Evolutionary conservation across 164 flowering plant genomes (phyloP).

Genomic region (Euptelea pleiosperma): DNA sequence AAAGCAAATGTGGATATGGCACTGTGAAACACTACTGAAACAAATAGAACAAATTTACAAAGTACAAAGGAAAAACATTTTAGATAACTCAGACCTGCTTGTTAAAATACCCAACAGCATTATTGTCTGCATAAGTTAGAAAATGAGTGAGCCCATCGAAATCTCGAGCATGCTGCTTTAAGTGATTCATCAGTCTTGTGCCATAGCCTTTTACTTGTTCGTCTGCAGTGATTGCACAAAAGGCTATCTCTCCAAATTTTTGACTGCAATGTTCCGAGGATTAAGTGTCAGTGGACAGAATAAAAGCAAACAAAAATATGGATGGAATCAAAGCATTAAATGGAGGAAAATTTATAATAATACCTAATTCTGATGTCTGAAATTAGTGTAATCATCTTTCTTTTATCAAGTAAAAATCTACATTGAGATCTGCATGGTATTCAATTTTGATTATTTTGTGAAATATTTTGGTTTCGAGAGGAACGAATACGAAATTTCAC

Average conservation of each 20-base stretch:
- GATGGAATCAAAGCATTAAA: not conserved
- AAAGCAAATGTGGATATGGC: too few relatives aligned
- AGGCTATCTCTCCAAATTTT: conserved; percentile 98
- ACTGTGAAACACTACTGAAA: too few relatives aligned
- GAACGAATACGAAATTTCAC: too few relatives aligned
- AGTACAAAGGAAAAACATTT: conserved; percentile 5
- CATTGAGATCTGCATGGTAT: too few relatives aligned
- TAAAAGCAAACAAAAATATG: not conserved
- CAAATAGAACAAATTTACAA: not conserved
- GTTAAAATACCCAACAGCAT: conserved; percentile 94
- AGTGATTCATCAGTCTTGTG: conserved; percentile 94
- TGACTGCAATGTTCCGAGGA: conserved; percentile 46
- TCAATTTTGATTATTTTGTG: too few relatives aligned
- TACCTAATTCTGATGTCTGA: too few relatives aligned
- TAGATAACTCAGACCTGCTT: conserved; percentile 62
- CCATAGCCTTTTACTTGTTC: conserved; percentile 99
- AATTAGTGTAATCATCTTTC: too few relatives aligned
- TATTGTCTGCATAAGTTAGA: conserved; percentile 96
- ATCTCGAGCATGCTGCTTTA: conserved; percentile 98
- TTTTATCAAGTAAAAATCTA: too few relatives aligned
- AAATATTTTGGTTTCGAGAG: too few relatives aligned
- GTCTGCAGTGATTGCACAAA: conserved; percentile 95
- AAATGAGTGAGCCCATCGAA: conserved; percentile 93
- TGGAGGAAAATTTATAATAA: not conserved
- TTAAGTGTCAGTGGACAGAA: conserved; percentile 3